phyloP scores from a whole-genome alignment of 2,329 filamentous ascomycete species.

The Paraconiothyrium sp. region DNA sequence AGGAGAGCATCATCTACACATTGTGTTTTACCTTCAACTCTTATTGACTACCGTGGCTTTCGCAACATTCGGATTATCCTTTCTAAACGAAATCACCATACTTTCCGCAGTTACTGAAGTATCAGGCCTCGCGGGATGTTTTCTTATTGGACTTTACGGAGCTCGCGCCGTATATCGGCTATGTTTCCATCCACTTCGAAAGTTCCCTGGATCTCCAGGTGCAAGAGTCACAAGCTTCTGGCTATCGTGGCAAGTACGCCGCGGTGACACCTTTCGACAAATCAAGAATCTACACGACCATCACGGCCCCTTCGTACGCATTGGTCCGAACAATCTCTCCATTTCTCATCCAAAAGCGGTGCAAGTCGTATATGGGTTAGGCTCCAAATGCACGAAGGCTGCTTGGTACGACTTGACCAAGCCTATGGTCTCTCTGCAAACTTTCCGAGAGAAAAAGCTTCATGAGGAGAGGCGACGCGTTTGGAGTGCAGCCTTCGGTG shows the following conservation, averaged over 20 bases:
- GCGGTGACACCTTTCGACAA: constrained; percentile 8
- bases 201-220: constrained; percentile 14
- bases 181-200: constrained; percentile 15
- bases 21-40: background rate
- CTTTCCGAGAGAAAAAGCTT: constrained; percentile 18
- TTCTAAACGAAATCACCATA: background rate
- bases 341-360: constrained; percentile 20
- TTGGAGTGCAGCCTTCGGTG: constrained; percentile 21
- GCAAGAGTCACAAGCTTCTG: constrained; percentile 18
- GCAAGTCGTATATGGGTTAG: constrained; percentile 16
- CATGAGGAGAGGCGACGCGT: constrained; percentile 24
- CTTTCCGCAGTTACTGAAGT: background rate
- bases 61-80: background rate
- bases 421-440: constrained; percentile 14
- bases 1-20: background rate
- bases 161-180: constrained; percentile 1
- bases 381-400: constrained; percentile 21
- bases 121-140: background rate
- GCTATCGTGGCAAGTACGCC: constrained; percentile 15
- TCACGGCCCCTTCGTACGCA: constrained; percentile 16
- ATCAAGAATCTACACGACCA: constrained; percentile 15
- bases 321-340: constrained; percentile 27
- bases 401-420: constrained; percentile 22
- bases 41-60: background rate
- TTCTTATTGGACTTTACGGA: background rate